Base-by-base conservation (phyloP, 1,139 yeast species). In the Nakaseomyces glabratus region DNA sequence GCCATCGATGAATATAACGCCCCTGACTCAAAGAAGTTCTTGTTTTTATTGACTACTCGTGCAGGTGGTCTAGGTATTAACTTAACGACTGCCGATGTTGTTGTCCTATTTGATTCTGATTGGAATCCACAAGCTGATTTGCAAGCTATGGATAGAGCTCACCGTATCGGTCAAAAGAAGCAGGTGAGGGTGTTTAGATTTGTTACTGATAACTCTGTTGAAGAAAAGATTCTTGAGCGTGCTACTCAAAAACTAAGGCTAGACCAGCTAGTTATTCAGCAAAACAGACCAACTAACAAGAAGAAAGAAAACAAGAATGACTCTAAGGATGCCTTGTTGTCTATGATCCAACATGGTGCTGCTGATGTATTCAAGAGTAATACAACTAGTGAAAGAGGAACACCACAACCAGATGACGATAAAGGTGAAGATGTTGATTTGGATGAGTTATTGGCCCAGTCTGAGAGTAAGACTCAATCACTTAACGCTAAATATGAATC, bases 121-220 rank as follows among this genome's bases (percentile, higher is more conserved):
- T 90, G 98, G 98, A 90, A 90, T 53, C 98, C 98, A 1, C 98
- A 90, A 56, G 97, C 97, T 0, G 98, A 90, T 68, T 67, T 90
- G 49, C 98, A 90, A 61, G 97, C 98, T 1, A 90, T 90, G 98
- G 98, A 90, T 58, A 72, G 98, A 55, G 98, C 98, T 0, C 98
- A 90, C 58, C 76, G 98, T 64, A 90, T 90, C 54, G 98, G 98
- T 8, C 98, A 90, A 58, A 88, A 85, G 57, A 90, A 88, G 53
- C 98, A 90, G 61, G 98, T 90, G 6, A 75, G 77, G 46, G 97
- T 90, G 5, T 88, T 71, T 54, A 66, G 98, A 48, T 82, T 90
- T 60, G 93, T 90, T 22, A 88, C 97, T 4, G 97, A 90, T 52
- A 80, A 85, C 60, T 95, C 98, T 9, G 86, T 90, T 44, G 98